Evolutionary conservation across 768 basidiomycete species (phyloP).

Genomic region (Coprinellus aureogranulatus): DNA sequence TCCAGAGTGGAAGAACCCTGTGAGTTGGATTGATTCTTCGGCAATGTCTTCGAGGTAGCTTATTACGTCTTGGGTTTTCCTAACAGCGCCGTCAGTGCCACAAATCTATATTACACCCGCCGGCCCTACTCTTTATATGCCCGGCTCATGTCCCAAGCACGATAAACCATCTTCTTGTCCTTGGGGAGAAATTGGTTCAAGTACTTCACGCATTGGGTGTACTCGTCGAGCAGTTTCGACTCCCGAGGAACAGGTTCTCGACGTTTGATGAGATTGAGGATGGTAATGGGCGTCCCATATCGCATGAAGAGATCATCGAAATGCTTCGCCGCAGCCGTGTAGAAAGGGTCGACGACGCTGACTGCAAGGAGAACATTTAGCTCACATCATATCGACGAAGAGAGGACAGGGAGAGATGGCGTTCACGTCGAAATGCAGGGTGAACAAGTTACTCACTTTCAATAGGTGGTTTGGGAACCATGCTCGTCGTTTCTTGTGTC

Average conservation of each 20-base stretch:
- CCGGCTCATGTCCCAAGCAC: conserved; percentile 94
- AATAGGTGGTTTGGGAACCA: conserved; percentile 92
- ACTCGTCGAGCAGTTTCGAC: conserved; percentile 85
- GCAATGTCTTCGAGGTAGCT: conserved; percentile 93
- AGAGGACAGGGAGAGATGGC: conserved; percentile 4
- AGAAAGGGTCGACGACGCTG: conserved; percentile 92
- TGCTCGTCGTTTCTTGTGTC: conserved; percentile 89
- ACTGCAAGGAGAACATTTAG: too few species aligned
- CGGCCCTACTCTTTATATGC: conserved; percentile 86
- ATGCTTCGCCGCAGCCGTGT: conserved; percentile 86
- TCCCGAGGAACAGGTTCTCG: conserved; percentile 79
- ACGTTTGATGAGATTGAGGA: conserved; percentile 92
- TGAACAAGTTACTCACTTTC: conserved; percentile 71
- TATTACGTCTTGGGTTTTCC: conserved; percentile 94
- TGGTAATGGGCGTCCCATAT: conserved; percentile 87
- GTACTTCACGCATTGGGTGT: conserved; percentile 87
- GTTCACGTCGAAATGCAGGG: not conserved
- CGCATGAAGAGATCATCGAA: conserved; percentile 88
- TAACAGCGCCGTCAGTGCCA: conserved; percentile 34
- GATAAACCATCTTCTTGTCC: conserved; percentile 83
- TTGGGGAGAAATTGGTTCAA: conserved; percentile 92
- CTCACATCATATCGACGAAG: too few species aligned
- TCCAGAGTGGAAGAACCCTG: conserved; percentile 94
- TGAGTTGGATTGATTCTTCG: conserved; percentile 87
- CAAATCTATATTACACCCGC: too few species aligned